Evolutionary conservation across 2,329 filamentous ascomycete genomes (phyloP), one percentile per base, ranked within the genome.

Genomic region (Apiospora saccharicola): DNA sequence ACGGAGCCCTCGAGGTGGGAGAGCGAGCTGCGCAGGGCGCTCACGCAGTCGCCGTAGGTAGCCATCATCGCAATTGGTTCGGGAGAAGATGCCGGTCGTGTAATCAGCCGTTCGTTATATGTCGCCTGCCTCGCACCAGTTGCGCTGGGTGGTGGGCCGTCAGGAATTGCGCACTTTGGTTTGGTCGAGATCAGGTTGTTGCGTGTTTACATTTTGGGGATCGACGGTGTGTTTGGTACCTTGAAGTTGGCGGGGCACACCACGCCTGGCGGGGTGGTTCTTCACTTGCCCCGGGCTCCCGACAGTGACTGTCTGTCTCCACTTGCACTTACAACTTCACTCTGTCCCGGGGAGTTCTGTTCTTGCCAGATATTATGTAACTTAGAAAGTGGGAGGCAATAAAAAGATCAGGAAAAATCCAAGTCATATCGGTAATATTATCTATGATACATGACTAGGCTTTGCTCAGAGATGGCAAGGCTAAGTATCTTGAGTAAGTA

Each of bases 1-100:
- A 91, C 89, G 16, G 90, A 90, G 7, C 88, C 89, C 72, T 90
- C 86, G 77, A 91, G 89, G 77, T 88, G 89, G 73, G 86, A 85
- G 74, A 91, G 87, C n/a, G 89, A 90, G 68, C 84, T 84, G 78
- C 88, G 88, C 30, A 91, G 85, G 26, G 89, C 89, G 70, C 87
- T 80, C 73, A 91, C 89, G 82, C 89, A 91, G 81, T 89, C 88
- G 74, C 81, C 81, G 82, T 90, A 90, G 46, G 83, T 74, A 49
- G 79, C 75, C 41, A 64, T 64, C 24, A 7, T 64, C 19, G 57
- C 57, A n/a, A 64, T 41, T 8, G n/a, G 16, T 22, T n/a, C 1
- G 34, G 4, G n/a, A 4, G 12, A 22, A 41, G 2, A n/a, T 0
- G 8, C 22, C 30, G 22, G 30, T n/a, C 16, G 8, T n/a, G 1